phyloP scores from a whole-genome alignment of 768 basidiomycete species.

The Russula olivacea region DNA sequence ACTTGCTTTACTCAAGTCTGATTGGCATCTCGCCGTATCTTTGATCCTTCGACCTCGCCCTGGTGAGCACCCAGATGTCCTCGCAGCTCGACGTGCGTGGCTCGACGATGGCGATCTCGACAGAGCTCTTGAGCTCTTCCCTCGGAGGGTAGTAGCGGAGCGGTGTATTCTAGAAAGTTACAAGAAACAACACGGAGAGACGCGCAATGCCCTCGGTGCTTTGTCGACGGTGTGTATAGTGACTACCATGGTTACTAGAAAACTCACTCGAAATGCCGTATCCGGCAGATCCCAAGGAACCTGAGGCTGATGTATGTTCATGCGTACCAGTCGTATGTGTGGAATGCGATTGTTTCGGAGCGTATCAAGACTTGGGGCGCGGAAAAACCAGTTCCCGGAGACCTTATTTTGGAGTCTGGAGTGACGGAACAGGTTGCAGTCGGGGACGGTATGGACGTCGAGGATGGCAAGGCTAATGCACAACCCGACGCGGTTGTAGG shows the following conservation, averaged over 20 bases:
- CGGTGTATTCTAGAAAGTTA: conserved; percentile 87
- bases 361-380: conserved; percentile 75
- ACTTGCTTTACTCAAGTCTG: conserved; percentile 77
- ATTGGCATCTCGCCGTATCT: conserved; percentile 85
- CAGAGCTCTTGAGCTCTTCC: conserved; percentile 79
- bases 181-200: conserved; percentile 71
- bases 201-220: conserved; percentile 81
- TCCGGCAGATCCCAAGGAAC: conserved; percentile 81
- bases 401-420: conserved; percentile 72
- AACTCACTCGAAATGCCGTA: not conserved
- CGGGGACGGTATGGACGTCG: conserved; percentile 32
- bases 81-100: conserved; percentile 80
- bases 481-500: conserved; percentile 20
- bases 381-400: conserved; percentile 73
- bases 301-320: conserved; percentile 97
- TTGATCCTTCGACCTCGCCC: conserved; percentile 77
- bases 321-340: conserved; percentile 97
- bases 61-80: conserved; percentile 91
- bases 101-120: conserved; percentile 75
- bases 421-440: conserved; percentile 26
- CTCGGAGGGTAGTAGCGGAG: conserved; percentile 89
- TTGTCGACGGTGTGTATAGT: conserved; percentile 62
- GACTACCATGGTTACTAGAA: not conserved
- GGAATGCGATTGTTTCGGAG: conserved; percentile 96
- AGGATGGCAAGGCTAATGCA: conserved; percentile 33